Evolutionary conservation across 1,139 yeast species (phyloP).

Genomic region (Kodamaea sp.): DNA sequence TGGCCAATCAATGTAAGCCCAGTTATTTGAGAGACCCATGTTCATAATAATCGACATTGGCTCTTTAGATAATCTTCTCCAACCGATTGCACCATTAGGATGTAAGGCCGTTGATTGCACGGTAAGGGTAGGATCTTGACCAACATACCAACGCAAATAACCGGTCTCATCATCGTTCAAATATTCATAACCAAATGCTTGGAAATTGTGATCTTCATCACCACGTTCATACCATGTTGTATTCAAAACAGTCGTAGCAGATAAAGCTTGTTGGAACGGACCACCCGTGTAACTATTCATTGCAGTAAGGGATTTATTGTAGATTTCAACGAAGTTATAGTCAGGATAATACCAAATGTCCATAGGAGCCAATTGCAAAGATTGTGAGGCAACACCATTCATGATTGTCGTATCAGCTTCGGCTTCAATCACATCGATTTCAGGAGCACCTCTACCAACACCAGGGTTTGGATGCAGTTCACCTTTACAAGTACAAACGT

Average conservation of each 20-base stretch:
- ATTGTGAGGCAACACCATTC: constrained; percentile 74
- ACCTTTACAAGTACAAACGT: constrained; percentile 65
- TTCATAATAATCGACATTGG: constrained; percentile 82
- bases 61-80: constrained; percentile 73
- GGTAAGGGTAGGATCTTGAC: constrained; percentile 62
- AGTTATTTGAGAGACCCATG: constrained; percentile 72
- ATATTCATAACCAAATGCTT: constrained; percentile 76
- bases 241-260: constrained; percentile 69
- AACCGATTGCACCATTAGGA: constrained; percentile 79
- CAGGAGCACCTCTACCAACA: constrained; percentile 84
- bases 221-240: constrained; percentile 73
- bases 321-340: constrained; percentile 62
- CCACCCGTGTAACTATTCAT: constrained; percentile 83
- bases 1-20: constrained; percentile 84
- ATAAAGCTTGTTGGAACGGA: constrained; percentile 80
- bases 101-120: constrained; percentile 60
- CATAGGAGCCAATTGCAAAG: constrained; percentile 78
- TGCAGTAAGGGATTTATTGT: constrained; percentile 57
- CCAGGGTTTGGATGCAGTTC: constrained; percentile 81
- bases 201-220: constrained; percentile 45
- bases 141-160: constrained; percentile 80
- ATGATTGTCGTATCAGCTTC: constrained; percentile 48
- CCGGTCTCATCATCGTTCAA: constrained; percentile 63
- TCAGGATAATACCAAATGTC: constrained; percentile 87
- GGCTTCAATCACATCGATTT: constrained; percentile 82